Evolutionary conservation across 805 yeast genomes (phyloP).

Genomic region (Kluyveromyces dobzhanskii): DNA sequence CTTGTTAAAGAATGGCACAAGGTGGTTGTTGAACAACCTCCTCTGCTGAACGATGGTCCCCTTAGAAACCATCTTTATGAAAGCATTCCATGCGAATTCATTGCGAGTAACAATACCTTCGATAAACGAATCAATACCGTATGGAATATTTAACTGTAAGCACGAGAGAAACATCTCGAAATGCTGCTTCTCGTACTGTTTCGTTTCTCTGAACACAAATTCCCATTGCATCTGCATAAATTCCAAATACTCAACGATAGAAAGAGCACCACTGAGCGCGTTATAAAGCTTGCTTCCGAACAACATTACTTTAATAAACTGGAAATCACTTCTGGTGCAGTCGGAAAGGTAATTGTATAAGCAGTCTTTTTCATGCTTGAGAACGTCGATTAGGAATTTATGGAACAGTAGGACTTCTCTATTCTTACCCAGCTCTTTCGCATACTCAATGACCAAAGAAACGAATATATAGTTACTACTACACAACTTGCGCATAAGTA

Average conservation of each 20-base stretch:
- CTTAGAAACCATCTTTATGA: constrained; percentile 7
- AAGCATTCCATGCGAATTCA: constrained; percentile 6
- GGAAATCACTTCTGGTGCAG: constrained; percentile 6
- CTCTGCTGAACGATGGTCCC: constrained; percentile 13
- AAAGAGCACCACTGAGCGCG: constrained; percentile 12
- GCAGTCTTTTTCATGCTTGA: constrained; percentile 7
- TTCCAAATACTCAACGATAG: constrained; percentile 17
- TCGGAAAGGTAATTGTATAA: constrained; percentile 11
- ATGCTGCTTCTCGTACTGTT: not conserved
- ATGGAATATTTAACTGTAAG: constrained; percentile 5
- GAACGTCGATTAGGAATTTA: constrained; percentile 10
- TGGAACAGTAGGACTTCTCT: constrained; percentile 12
- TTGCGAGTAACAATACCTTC: constrained; percentile 13
- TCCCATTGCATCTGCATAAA: constrained; percentile 16
- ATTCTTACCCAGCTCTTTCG: constrained; percentile 8
- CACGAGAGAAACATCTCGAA: constrained; percentile 6
- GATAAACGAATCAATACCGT: constrained; percentile 12
- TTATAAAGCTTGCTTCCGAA: constrained; percentile 30
- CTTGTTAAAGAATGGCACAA: constrained; percentile 17
- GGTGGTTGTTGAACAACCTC: constrained; percentile 10
- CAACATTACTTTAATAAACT: constrained; percentile 14
- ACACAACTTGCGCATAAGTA: constrained; percentile 6
- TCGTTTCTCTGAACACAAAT: constrained; percentile 7
- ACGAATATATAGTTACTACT: constrained; percentile 12
- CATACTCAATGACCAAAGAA: constrained; percentile 16